Evolutionary conservation across 2,329 filamentous ascomycete genomes (phyloP), one percentile per base, ranked within the genome.

Genomic region (Cercospora sesami): DNA sequence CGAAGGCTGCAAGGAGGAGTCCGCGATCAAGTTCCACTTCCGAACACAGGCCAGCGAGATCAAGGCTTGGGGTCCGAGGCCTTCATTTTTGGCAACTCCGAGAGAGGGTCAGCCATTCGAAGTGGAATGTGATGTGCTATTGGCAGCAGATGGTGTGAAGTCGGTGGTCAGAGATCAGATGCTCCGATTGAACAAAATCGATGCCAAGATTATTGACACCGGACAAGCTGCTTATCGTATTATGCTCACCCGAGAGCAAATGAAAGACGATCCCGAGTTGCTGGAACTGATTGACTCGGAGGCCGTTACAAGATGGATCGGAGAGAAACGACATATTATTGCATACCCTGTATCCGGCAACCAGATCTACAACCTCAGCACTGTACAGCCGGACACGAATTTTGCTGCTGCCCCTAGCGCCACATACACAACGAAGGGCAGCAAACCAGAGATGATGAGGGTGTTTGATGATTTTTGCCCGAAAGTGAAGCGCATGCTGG

Each of bases 181-280:
- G 77, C 83, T 91, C 1, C 78, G 82, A 39, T 79, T 82, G 51
- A 79, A 87, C 1, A 82, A 84, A 53, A 80, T 84, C 69, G 78
- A 80, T 5, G 85, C 85, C 23, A 82, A 86, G 64, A 86, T 90
- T 73, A 82, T 87, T 68, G 89, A 92, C 71, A 92, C 91, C 0
- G 87, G 90, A 4, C 90, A 93, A 80, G 91, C 91, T 0, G 90
- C 90, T 2, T 94, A 94, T 81, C 87, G 91, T 12, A 91, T 94
- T 79, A 90, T 94, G 86, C 84, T 94, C 18, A 86, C 85, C 1
- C 86, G 91, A 12, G 84, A 87, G 31, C 83, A 90, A 67, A 90
- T 94, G 86, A 79, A 83, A 65, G 73, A 85, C 23, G 90, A 93
- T 72, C 85, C 90, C 0, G 89, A 91, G 71, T 82, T 93, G 59